These are phyloP conservation scores for Mediolabrus comicus DNA, from an alignment of 108 stramenopile genomes.

Conservation along the genomic window DNA sequence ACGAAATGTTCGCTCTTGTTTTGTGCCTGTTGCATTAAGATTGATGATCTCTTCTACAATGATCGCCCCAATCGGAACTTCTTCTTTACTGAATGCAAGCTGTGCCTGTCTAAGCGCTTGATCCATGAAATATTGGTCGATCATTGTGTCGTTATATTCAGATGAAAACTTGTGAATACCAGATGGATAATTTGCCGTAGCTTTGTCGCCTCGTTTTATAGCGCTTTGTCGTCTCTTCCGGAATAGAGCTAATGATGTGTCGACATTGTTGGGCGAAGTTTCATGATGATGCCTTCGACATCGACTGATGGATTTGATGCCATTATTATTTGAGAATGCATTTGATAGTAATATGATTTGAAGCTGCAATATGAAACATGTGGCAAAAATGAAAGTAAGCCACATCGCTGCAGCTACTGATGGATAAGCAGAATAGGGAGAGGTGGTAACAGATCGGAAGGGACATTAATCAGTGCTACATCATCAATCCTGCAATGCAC, in stretches of 20 bases:
- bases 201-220: background rate
- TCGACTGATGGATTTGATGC: background rate
- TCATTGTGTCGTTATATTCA: background rate
- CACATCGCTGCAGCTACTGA: too few relatives aligned
- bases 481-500: too few relatives aligned
- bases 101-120: slow-evolving; percentile 65
- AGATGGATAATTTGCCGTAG: background rate
- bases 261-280: background rate
- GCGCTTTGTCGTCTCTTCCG: background rate
- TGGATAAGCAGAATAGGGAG: too few relatives aligned
- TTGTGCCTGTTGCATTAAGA: background rate
- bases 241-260: background rate
- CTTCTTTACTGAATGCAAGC: slow-evolving; percentile 49
- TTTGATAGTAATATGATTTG: background rate
- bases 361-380: background rate
- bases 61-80: slow-evolving; percentile 85
- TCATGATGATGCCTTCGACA: background rate
- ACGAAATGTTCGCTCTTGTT: slow-evolving; percentile 23
- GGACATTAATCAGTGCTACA: too few relatives aligned
- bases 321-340: background rate
- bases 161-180: background rate
- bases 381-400: too few relatives aligned
- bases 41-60: slow-evolving; percentile 42
- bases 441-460: too few relatives aligned
- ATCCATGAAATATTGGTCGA: slow-evolving; percentile 71